Percentiles rank a stretch among this genome's conserved stretches.
These are phyloP conservation scores for Inga laurina DNA, from an alignment of 306 rosid genomes.

Conservation along the genomic window DNA sequence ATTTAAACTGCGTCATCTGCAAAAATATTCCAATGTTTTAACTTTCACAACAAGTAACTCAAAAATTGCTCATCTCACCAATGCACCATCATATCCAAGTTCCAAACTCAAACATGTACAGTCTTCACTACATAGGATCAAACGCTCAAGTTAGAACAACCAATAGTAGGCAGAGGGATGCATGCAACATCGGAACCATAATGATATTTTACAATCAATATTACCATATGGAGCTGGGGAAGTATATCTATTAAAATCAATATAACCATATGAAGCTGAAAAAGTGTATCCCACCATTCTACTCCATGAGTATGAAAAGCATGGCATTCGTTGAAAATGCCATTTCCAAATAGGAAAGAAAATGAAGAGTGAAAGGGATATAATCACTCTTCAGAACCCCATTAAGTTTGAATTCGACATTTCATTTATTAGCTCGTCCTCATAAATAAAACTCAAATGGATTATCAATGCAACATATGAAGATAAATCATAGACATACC, in stretches of 20 bases:
- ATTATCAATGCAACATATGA: background rate
- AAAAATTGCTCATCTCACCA: constrained; percentile 12
- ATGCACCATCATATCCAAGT: background rate
- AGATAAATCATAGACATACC: background rate
- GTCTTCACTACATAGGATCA: constrained; percentile 2
- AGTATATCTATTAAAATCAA: constrained; percentile 2
- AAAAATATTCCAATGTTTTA: constrained; percentile 7
- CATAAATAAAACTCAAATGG: background rate
- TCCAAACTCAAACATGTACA: constrained; percentile 16
- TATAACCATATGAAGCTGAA: constrained; percentile 11
- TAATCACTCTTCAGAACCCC: constrained; percentile 15
- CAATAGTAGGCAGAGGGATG: constrained; percentile 8
- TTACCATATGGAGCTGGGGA: constrained; percentile 12
- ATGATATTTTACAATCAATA: constrained; percentile 11
- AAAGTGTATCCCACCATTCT: constrained; percentile 6
- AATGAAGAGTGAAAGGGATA: constrained; percentile 16
- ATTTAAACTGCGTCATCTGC: constrained; percentile 42
- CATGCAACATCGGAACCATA: background rate
- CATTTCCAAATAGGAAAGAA: constrained; percentile 21
- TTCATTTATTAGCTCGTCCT: constrained; percentile 2
- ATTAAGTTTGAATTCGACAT: constrained; percentile 13
- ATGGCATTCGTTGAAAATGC: constrained; percentile 15
- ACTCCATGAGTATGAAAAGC: background rate
- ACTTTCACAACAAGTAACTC: background rate
- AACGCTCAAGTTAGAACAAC: background rate